phyloP scores from a whole-genome alignment of 495 filamentous ascomycete genomes.

The Lasiosphaeria ovina region DNA sequence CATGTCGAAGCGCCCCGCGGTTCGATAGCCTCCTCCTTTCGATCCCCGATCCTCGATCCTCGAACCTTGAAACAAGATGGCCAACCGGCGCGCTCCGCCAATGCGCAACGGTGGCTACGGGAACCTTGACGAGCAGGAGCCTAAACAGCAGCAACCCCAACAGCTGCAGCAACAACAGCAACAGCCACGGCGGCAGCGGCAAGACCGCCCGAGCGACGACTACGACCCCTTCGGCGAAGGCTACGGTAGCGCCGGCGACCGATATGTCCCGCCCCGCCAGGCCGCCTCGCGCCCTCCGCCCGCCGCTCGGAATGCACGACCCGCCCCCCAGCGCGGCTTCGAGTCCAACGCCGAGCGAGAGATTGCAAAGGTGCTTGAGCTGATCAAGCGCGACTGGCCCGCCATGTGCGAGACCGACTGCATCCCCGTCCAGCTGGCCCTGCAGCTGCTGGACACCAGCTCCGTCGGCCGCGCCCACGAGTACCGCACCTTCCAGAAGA shows the following conservation, averaged over 20 bases:
- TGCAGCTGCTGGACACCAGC: conserved; percentile 90
- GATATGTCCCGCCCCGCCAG: conserved; percentile 31
- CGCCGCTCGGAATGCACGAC: conserved; percentile 24
- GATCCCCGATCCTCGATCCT: too few relatives aligned
- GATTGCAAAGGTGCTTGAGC: conserved; percentile 48
- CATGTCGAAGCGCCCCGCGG: too few relatives aligned
- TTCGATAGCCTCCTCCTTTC: too few relatives aligned
- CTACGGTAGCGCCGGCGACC: conserved; percentile 36
- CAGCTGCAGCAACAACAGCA: too few relatives aligned
- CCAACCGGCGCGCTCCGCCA: too few relatives aligned
- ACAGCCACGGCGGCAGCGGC: too few relatives aligned
- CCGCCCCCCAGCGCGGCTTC: conserved; percentile 27
- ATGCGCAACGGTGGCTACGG: too few relatives aligned
- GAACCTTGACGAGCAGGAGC: too few relatives aligned
- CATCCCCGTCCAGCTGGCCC: conserved; percentile 85
- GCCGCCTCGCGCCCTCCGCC: conserved; percentile 27
- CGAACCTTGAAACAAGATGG: too few relatives aligned
- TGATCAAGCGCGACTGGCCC: conserved; percentile 85
- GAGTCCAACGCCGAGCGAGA: conserved; percentile 47
- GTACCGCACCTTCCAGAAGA: conserved; percentile 76
- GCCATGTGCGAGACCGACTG: conserved; percentile 86
- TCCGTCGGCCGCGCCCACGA: conserved; percentile 87
- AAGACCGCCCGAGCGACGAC: conserved; percentile 27
- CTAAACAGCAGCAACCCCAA: too few relatives aligned
- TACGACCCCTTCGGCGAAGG: conserved; percentile 48